Conservation (phyloP, 371 early-diverging fungal species). For the Coemansia sp. region DNA sequence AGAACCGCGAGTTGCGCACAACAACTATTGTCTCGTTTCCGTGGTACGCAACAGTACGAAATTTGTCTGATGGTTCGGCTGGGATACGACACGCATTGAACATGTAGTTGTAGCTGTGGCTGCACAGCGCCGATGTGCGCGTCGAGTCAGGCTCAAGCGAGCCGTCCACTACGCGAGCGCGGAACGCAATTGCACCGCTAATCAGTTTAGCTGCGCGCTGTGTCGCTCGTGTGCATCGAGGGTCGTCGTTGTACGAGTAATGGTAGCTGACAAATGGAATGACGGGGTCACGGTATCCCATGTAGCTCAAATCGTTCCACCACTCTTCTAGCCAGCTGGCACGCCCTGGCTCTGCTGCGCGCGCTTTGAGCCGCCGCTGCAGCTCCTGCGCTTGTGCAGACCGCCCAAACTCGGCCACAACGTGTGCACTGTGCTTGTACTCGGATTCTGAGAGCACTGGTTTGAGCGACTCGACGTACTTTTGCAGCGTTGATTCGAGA, state of each 20-base stretch:
- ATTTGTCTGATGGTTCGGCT: slow-evolving; percentile 76
- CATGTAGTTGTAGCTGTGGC: slow-evolving; percentile 91
- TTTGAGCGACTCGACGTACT: slow-evolving; percentile 80
- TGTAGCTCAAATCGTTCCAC: slow-evolving; percentile 93
- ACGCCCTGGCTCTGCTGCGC: slow-evolving; percentile 48
- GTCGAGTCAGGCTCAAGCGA: slow-evolving; percentile 80
- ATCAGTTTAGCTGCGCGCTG: slow-evolving; percentile 85
- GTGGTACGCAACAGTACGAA: slow-evolving; percentile 66
- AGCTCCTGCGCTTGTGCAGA: slow-evolving; percentile 79
- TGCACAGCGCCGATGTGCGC: slow-evolving; percentile 76
- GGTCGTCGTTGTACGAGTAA: slow-evolving; percentile 77
- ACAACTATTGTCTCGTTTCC: slow-evolving; percentile 82
- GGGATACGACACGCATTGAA: slow-evolving; percentile 96
- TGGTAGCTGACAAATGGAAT: slow-evolving; percentile 86
- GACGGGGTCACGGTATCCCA: slow-evolving; percentile 94
- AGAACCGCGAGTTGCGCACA: slow-evolving; percentile 88
- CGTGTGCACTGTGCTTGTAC: slow-evolving; percentile 65
- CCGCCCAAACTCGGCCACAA: slow-evolving; percentile 75
- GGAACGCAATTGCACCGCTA: slow-evolving; percentile 81
- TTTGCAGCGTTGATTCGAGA: slow-evolving; percentile 78
- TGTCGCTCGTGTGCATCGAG: slow-evolving; percentile 53
- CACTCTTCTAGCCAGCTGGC: slow-evolving; percentile 93
- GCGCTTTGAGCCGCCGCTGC: slow-evolving; percentile 78
- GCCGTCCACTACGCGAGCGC: slow-evolving; percentile 75
- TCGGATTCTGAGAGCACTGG: slow-evolving; percentile 76